Conservation (phyloP, 2,329 filamentous ascomycete species). For the Coniochaeta pulveracea region DNA sequence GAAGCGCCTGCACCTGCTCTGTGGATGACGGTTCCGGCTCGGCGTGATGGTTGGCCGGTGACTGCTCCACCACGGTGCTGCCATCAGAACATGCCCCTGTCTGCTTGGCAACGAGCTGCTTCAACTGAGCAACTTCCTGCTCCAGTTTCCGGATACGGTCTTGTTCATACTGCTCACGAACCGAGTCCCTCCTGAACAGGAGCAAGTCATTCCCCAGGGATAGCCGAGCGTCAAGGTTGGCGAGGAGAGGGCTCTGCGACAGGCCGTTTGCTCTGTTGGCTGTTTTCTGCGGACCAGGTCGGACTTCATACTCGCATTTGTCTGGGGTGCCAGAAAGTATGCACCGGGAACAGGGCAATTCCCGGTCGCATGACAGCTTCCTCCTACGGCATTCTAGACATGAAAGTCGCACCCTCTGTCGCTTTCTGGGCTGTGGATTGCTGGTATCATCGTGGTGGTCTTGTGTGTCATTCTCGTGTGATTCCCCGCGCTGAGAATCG, state of each 20-base stretch:
- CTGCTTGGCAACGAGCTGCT: conserved; percentile 35
- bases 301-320: conserved; percentile 46
- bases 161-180: conserved; percentile 41
- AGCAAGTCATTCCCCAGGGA: conserved; percentile 25
- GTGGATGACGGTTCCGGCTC: conserved; percentile 7
- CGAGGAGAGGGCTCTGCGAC: conserved; percentile 26
- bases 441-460: conserved; percentile 9
- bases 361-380: conserved; percentile 50
- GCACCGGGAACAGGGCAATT: conserved; percentile 50
- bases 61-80: conserved; percentile 31
- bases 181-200: conserved; percentile 24
- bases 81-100: conserved; percentile 39
- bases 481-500: too few species aligned
- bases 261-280: too few species aligned
- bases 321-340: conserved; percentile 51
- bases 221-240: conserved; percentile 31
- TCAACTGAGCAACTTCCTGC: conserved; percentile 46
- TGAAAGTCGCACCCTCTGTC: conserved; percentile 47
- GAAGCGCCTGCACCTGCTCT: conserved; percentile 8
- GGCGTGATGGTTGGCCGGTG: conserved; percentile 7
- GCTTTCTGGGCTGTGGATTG: conserved; percentile 36
- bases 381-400: conserved; percentile 49
- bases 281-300: conserved; percentile 26
- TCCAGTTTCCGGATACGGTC: conserved; percentile 49
- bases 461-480: conserved; percentile 17